Evolutionary conservation across 345 rosid genomes (phyloP).

Genomic region (Salix brachista): DNA sequence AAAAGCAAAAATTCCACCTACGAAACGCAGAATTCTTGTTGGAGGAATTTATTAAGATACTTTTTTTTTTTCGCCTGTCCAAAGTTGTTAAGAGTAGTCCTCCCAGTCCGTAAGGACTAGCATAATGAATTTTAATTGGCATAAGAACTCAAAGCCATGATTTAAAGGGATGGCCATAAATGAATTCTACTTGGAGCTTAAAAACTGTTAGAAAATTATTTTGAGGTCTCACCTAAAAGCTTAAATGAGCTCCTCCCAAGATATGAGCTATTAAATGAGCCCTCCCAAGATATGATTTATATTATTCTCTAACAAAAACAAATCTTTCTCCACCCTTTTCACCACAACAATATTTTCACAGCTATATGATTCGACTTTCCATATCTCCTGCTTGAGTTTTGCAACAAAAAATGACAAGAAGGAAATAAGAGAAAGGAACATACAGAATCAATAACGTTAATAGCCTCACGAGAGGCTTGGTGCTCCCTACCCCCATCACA

Average conservation of each 20-base stretch:
- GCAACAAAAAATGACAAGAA: background rate
- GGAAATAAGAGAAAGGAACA: slow-evolving; percentile 5
- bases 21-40: background rate
- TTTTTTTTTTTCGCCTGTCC: background rate
- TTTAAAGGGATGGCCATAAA: background rate
- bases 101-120: background rate
- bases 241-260: too few relatives aligned
- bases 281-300: too few relatives aligned
- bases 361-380: background rate
- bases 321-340: background rate
- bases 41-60: background rate
- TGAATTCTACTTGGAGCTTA: background rate
- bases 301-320: background rate
- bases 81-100: background rate
- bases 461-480: slow-evolving; percentile 84
- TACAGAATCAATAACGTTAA: slow-evolving; percentile 81
- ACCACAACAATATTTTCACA: background rate
- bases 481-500: slow-evolving; percentile 91
- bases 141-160: background rate
- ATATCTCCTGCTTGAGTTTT: background rate
- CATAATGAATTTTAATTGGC: background rate
- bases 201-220: background rate
- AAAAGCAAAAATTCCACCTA: background rate
- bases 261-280: too few relatives aligned
- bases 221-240: too few relatives aligned